These are phyloP conservation scores for Leccinum uliginosum DNA, from an alignment of 768 basidiomycete species.

Conservation along the genomic window DNA sequence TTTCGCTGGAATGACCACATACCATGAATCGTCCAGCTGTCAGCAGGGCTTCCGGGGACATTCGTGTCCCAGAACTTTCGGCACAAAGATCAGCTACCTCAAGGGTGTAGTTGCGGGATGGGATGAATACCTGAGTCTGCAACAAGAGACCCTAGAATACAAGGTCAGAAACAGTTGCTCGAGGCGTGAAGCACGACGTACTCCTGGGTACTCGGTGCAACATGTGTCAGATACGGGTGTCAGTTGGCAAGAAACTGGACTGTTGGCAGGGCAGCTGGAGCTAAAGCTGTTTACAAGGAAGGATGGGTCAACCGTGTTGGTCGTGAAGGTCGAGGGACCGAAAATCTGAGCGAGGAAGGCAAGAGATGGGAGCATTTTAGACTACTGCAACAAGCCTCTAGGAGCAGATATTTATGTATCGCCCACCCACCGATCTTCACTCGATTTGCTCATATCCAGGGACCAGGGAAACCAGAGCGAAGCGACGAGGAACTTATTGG, in stretches of 20 bases:
- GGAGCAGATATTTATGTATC: conserved; percentile 8
- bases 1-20: conserved; percentile 8
- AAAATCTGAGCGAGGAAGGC: conserved; percentile 21
- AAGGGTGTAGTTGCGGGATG: neutral
- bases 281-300: conserved; percentile 33
- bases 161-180: neutral
- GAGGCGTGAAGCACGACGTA: conserved; percentile 27
- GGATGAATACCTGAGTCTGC: conserved; percentile 44
- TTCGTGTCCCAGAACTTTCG: conserved; percentile 69
- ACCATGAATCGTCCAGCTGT: conserved; percentile 80
- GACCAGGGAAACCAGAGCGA: neutral
- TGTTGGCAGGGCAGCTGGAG: conserved; percentile 51
- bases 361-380: conserved; percentile 18
- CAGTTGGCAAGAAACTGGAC: conserved; percentile 52
- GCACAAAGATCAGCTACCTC: conserved; percentile 3
- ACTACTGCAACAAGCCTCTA: neutral
- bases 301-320: conserved; percentile 16
- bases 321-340: conserved; percentile 17
- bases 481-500: neutral
- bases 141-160: conserved; percentile 50
- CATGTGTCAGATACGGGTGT: conserved; percentile 47
- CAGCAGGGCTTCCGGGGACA: conserved; percentile 53
- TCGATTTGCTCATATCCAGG: neutral
- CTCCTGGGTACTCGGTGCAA: conserved; percentile 67
- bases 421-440: neutral